Percentiles rank a stretch among this genome's conserved stretches.
phyloP scores from a whole-genome alignment of 2,329 filamentous ascomycete species.

The Amesomyces nigricolor region DNA sequence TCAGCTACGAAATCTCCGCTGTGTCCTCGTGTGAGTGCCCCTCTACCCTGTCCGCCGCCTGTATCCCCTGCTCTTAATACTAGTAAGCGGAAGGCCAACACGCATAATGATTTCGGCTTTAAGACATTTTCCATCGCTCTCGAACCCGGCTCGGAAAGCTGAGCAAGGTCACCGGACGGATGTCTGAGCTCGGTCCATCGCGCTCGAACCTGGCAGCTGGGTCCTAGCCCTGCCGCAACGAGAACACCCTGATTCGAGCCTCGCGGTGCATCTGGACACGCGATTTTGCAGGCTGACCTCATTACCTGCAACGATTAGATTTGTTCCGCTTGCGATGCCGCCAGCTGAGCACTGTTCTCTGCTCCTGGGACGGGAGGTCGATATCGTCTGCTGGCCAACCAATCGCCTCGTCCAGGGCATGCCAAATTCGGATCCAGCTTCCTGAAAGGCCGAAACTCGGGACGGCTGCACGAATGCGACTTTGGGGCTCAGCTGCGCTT shows the following conservation, averaged over 20 bases:
- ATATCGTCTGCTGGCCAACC: background rate
- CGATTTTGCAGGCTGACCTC: background rate
- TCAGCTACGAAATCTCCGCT: background rate
- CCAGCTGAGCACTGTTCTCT: conserved; percentile 5
- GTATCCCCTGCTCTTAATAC: no score
- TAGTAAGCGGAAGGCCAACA: no score
- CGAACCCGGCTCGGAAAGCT: background rate
- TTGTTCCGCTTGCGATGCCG: background rate
- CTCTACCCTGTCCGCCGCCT: no score
- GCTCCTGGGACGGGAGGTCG: conserved; percentile 4
- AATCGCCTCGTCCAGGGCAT: conserved; percentile 7
- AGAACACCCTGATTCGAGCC: background rate
- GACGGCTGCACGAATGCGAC: conserved; percentile 17
- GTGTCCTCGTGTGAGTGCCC: conserved; percentile 8
- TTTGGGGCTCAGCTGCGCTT: conserved; percentile 11
- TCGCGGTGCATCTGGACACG: background rate
- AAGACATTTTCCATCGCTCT: background rate
- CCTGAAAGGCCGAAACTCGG: conserved; percentile 1
- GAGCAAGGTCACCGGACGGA: no score
- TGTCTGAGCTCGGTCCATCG: background rate
- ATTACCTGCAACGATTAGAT: background rate
- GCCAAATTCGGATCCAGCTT: conserved; percentile 13
- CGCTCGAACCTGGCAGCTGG: background rate
- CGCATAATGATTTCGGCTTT: background rate
- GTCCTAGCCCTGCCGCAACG: background rate